Base-by-base conservation (phyloP, 768 basidiomycete genomes). In the Termitomyces sp. region DNA sequence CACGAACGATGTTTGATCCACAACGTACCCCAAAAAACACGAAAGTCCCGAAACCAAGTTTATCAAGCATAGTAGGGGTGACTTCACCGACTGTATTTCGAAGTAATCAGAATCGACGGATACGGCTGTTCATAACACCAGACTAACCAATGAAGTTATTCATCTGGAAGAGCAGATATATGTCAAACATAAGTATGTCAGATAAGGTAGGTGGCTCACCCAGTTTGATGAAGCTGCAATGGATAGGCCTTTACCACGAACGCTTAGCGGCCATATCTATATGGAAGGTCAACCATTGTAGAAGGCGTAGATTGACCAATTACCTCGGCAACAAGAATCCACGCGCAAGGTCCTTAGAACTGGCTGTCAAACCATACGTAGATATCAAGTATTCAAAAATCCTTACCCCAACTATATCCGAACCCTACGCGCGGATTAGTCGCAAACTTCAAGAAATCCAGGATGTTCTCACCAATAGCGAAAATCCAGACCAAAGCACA, bases 201-300 rank as follows among this genome's bases (percentile, higher is more conserved):
- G 13, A 42, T 14, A 34, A 22, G 20, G 42, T 30, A 30, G 18
- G 26, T 22, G 34, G 71, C 75, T 32, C 67, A 83, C 84, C 86
- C 87, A 91, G 74, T 91, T 91, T 14, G 85, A 84, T 7, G 87
- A 89, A 5, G 87, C 84, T 4, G 86, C 84, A 62, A 92, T 87
- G 3, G 87, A 86, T 59, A 91, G 71, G 44, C 88, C 89, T 72
- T 90, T 90, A 53, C 87, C 86, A 56, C 89, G 83, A 57, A 89
- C 82, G 59, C 82, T 84, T 64, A 89, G 68, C 14, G 86, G 85
- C 83, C 83, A 87, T 50, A 87, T 88, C 76, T 79, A 48, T 13
- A 27, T 30, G 37, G 53, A 26, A 44, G 22, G 24, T 59, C 42
- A 57, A 24, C 36, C 7, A 32, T 10, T 45, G n/a, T 14, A 33